These are phyloP conservation scores for Aegilops sharonensis DNA, from an alignment of 176 grass and related monocot genomes.

Conservation along the genomic window DNA sequence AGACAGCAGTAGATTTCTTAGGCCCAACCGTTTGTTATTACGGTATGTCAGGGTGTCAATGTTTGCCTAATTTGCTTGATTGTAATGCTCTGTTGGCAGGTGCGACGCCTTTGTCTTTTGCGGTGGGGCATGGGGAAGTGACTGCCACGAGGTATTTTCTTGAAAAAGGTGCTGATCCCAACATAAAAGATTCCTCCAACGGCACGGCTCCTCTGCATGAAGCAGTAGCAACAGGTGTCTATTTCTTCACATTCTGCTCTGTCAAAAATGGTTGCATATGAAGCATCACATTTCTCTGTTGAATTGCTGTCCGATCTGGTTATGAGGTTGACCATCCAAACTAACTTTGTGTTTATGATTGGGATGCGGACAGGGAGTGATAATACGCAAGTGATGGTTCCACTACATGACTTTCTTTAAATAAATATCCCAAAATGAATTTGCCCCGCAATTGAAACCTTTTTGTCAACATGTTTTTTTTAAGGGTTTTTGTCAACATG, in stretches of 20 bases:
- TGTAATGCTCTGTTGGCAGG: slow-evolving; percentile 24
- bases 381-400: background rate
- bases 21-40: background rate
- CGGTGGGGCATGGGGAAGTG: background rate
- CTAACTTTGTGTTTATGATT: background rate
- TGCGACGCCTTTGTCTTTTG: slow-evolving; percentile 29
- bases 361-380: background rate
- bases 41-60: background rate
- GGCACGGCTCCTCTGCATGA: slow-evolving; percentile 32
- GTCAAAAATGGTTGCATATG: background rate
- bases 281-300: background rate
- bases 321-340: background rate
- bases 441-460: too few species aligned
- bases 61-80: background rate
- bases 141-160: slow-evolving; percentile 39
- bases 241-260: background rate
- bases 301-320: background rate
- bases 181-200: slow-evolving; percentile 1
- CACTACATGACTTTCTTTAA: background rate
- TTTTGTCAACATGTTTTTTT: background rate
- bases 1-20: background rate
- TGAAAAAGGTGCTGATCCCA: slow-evolving; percentile 38
- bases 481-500: background rate
- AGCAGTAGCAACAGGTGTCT: slow-evolving; percentile 14
- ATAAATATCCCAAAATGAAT: background rate